These are phyloP conservation scores for Zizania palustris DNA, from an alignment of 202 grass and related monocot species.

Conservation along the genomic window DNA sequence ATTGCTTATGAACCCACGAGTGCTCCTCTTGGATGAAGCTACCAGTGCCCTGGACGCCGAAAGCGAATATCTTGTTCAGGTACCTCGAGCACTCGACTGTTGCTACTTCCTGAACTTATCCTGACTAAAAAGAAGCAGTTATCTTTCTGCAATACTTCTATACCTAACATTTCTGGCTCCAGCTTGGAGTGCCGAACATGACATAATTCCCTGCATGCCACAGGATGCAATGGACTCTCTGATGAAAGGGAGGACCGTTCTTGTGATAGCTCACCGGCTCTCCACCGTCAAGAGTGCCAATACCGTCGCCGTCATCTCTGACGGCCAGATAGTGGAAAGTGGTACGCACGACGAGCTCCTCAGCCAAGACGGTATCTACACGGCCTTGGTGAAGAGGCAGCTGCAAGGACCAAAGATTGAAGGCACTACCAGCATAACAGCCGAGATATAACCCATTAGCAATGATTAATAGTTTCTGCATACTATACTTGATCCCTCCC, in stretches of 20 bases:
- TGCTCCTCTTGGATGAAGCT: constrained; percentile 96
- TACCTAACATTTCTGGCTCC: background rate
- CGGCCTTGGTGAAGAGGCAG: constrained; percentile 95
- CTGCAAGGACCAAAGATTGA: constrained; percentile 79
- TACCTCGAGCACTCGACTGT: constrained; percentile 22
- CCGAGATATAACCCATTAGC: constrained; percentile 38
- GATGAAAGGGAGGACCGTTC: constrained; percentile 94
- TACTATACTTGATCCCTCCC: background rate
- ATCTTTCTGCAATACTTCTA: background rate
- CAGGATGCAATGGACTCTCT: constrained; percentile 99
- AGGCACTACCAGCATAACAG: constrained; percentile 26
- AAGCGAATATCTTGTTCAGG: constrained; percentile 98
- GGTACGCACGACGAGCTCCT: constrained; percentile 89
- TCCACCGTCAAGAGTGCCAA: constrained; percentile 90
- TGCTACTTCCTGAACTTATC: background rate
- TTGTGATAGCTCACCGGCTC: constrained; percentile 94
- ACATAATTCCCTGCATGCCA: background rate
- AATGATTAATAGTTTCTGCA: constrained; percentile 28
- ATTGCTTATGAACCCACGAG: constrained; percentile 92
- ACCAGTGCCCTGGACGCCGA: constrained; percentile 96
- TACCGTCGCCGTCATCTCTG: constrained; percentile 82
- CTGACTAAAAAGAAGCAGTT: background rate
- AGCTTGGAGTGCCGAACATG: background rate
- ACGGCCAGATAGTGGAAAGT: constrained; percentile 76
- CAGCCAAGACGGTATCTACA: constrained; percentile 78